Percentiles rank a stretch among this genome's conserved stretches.
Evolutionary conservation across 2,329 filamentous ascomycete species (phyloP).

Genomic region (Botryotinia calthae): DNA sequence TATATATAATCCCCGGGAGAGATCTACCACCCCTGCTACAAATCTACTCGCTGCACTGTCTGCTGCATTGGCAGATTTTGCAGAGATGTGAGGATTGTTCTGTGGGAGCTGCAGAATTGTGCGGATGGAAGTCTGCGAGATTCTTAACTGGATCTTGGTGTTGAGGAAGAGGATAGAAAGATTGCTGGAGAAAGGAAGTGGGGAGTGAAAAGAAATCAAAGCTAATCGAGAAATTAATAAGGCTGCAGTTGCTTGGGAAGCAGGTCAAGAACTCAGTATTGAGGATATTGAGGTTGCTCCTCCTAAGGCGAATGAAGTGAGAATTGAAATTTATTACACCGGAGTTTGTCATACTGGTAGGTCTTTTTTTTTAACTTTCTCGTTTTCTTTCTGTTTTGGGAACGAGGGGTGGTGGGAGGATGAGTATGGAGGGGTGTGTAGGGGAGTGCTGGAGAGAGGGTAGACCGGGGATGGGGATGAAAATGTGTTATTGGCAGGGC

Average conservation of each 20-base stretch:
- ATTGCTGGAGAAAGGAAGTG: too few species aligned
- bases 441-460: not conserved
- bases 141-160: not conserved
- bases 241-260: conserved; percentile 97
- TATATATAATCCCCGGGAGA: not conserved
- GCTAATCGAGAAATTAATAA: conserved; percentile 41
- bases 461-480: too few species aligned
- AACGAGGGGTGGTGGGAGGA: not conserved
- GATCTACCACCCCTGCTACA: not conserved
- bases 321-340: conserved; percentile 95
- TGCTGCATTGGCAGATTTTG: not conserved
- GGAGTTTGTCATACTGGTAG: conserved; percentile 97
- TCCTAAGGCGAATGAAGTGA: conserved; percentile 89
- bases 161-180: not conserved
- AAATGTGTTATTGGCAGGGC: not conserved
- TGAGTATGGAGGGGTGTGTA: not conserved
- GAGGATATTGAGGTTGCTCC: conserved; percentile 92
- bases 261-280: conserved; percentile 81
- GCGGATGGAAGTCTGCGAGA: not conserved
- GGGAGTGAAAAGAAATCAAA: not conserved
- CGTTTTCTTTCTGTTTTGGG: too few species aligned
- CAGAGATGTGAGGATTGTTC: not conserved
- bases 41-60: not conserved
- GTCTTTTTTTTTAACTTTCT: conserved; percentile 25
- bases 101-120: not conserved